Percentiles rank a stretch among this genome's conserved stretches.
Evolutionary conservation across 1,139 yeast genomes (phyloP).

Genomic region (Diutina ranongensis): DNA sequence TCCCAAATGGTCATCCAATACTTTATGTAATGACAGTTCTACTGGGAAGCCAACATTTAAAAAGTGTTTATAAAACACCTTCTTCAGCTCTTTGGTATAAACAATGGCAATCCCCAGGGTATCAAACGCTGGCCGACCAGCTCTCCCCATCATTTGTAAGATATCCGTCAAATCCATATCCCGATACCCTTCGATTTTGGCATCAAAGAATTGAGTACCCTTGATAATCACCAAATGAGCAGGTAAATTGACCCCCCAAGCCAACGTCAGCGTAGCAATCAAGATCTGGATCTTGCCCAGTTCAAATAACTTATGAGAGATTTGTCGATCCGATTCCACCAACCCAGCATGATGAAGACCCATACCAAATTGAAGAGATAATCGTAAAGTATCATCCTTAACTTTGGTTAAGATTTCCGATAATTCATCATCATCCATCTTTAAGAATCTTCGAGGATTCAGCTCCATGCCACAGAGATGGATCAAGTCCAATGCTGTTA

Average conservation of each 20-base stretch:
- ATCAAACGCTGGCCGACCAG: conserved; percentile 96
- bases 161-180: conserved; percentile 93
- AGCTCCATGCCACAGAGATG: conserved; percentile 93
- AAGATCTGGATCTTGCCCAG: conserved; percentile 78
- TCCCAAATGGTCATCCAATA: conserved; percentile 88
- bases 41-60: conserved; percentile 95
- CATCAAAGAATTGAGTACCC: conserved; percentile 84
- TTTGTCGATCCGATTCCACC: conserved; percentile 79
- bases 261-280: conserved; percentile 90
- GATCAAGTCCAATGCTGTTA: conserved; percentile 87
- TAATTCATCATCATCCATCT: conserved; percentile 67
- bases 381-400: conserved; percentile 77
- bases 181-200: conserved; percentile 66
- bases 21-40: conserved; percentile 88
- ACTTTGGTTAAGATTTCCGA: conserved; percentile 52
- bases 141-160: conserved; percentile 85
- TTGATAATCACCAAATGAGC: conserved; percentile 90
- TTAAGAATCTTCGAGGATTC: conserved; percentile 77
- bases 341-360: conserved; percentile 98
- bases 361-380: conserved; percentile 88
- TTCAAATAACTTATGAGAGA: conserved; percentile 81
- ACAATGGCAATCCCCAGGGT: conserved; percentile 93
- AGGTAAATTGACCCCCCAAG: conserved; percentile 96
- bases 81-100: conserved; percentile 84
- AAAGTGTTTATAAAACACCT: conserved; percentile 88